Base-by-base conservation (phyloP, 2,329 filamentous ascomycete species). In the Decorospora gaudefroyi region DNA sequence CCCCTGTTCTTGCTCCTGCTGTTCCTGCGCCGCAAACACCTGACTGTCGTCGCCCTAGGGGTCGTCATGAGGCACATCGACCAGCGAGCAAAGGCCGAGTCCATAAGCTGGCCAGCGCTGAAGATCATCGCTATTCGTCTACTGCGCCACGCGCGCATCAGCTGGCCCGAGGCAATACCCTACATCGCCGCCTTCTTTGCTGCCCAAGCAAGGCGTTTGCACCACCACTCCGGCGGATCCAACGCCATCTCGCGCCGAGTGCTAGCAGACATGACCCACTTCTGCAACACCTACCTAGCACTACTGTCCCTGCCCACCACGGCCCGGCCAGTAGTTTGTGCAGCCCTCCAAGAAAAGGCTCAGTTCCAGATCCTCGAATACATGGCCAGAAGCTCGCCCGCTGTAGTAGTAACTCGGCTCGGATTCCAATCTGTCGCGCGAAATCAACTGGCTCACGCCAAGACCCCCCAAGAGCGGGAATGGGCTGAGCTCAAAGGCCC, bases 401-500 rank as follows among this genome's bases (percentile, higher is more conserved):
- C 79, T 4, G 64, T 85, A 34, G 71, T 74, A 3, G 74, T 85
- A n/a, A 78, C 74, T n/a, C 71, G 76, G 35, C 67, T 72, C 58
- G 83, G 83, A 4, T 85, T 84, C 61, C 73, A 77, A 42, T 78
- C 77, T 18, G 70, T 85, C 11, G 68, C 76, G 22, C 72, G 74
- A 2, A 73, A 81, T n/a, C 82, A 85, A 55, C 67, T 85, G 9
- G 76, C 78, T 4, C 80, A 80, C 42, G 70, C 69, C 29, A 85
- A 85, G 62, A 83, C 80, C 1, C 25, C 55, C 0, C 66, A 70
- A 18, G 83, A 86, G 57, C 75, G 70, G 18, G 73, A 80, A 46
- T 85, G 81, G 75, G 81, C 81, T 2, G 69, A 73, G 30, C 69
- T 84, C 13, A 83, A 85, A 68, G 75, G 80, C 2, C 68, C 75